phyloP scores from a whole-genome alignment of 2,329 filamentous ascomycete genomes.

The Penicillium sp. region DNA sequence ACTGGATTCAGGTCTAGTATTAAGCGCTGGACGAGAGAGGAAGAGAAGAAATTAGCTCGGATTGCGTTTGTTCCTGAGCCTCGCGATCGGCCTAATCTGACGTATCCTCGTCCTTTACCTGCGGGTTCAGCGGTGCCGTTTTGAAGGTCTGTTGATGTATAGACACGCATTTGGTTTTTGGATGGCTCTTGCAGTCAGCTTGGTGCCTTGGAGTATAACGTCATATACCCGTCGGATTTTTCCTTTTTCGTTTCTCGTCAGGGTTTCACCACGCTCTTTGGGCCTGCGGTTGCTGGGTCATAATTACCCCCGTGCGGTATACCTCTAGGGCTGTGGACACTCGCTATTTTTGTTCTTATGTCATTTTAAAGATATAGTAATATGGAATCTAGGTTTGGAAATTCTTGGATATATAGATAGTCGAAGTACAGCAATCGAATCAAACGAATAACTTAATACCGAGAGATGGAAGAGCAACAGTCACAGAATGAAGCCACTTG shows the following conservation, averaged over 20 bases:
- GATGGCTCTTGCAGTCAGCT: neutral
- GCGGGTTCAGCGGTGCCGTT: neutral
- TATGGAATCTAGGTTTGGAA: neutral
- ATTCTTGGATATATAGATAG: constrained; percentile 9
- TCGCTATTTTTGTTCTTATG: neutral
- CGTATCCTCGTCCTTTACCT: neutral
- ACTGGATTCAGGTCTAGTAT: constrained; percentile 6
- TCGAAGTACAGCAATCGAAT: neutral
- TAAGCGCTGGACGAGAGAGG: constrained; percentile 15
- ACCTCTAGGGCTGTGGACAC: neutral
- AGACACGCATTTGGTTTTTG: neutral
- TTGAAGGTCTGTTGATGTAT: neutral
- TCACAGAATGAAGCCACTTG: neutral
- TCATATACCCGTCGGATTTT: neutral
- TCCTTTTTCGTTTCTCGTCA: neutral
- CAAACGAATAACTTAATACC: neutral
- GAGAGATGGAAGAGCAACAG: neutral
- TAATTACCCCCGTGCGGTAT: neutral
- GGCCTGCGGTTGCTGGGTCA: neutral
- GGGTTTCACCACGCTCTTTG: neutral
- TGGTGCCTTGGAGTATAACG: neutral
- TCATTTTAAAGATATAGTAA: neutral
- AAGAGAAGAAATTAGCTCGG: constrained; percentile 8
- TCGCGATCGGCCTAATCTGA: neutral
- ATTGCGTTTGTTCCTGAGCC: constrained; percentile 5